phyloP scores from a whole-genome alignment of 2,329 filamentous ascomycete genomes.

The Sporothrix humicola region DNA sequence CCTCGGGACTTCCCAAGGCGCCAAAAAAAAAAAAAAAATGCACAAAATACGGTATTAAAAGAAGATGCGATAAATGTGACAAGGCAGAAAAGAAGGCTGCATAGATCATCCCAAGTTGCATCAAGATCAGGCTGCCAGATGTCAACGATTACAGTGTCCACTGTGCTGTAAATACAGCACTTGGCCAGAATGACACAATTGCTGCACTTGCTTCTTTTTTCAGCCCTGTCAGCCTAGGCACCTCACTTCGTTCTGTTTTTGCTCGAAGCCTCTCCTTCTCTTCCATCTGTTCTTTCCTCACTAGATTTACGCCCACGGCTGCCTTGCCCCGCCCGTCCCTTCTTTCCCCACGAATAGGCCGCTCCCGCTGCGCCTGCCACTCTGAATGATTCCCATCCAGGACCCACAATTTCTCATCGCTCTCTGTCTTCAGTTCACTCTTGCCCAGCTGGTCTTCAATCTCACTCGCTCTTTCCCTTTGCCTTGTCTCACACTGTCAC shows the following conservation, averaged over 20 bases:
- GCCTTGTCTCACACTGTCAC: neutral
- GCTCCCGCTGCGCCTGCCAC: neutral
- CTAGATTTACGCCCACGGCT: conserved; percentile 6
- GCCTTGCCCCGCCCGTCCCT: conserved; percentile 23
- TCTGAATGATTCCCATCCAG: conserved; percentile 1
- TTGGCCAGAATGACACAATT: no score
- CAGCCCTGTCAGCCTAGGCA: conserved; percentile 29
- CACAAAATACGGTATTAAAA: no score
- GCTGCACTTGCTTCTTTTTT: neutral
- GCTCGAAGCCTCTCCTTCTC: neutral
- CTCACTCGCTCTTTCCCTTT: neutral
- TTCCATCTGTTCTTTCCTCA: neutral
- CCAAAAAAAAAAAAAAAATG: neutral
- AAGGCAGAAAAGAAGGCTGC: neutral
- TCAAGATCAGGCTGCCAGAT: conserved; percentile 12
- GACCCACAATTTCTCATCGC: neutral
- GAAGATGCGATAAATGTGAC: neutral
- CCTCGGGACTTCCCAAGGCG: neutral
- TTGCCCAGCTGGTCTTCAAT: neutral
- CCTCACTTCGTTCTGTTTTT: neutral
- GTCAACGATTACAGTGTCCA: no score
- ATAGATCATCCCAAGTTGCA: conserved; percentile 9
- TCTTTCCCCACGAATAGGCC: conserved; percentile 14
- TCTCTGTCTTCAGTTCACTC: no score
- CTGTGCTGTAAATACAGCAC: neutral